phyloP scores from a whole-genome alignment of 441 rosid genomes.

The Erysimum cheiri region DNA sequence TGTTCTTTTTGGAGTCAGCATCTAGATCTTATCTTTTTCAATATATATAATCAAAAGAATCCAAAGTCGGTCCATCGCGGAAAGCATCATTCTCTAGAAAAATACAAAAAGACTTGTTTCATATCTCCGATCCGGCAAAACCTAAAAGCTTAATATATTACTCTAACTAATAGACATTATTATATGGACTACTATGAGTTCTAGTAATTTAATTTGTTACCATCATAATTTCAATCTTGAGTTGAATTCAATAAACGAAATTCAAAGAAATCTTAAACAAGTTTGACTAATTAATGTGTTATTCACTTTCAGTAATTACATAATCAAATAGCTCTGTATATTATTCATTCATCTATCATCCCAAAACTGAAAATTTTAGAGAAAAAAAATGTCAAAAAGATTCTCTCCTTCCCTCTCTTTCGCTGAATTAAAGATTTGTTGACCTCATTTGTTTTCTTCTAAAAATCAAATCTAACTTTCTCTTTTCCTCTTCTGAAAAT shows the following conservation, averaged over 20 bases:
- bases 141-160: constrained; percentile 6
- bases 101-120: constrained; percentile 41
- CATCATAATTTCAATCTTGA: constrained; percentile 23
- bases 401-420: constrained; percentile 32
- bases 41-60: constrained; percentile 40
- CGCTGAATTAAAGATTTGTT: neutral
- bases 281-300: constrained; percentile 18
- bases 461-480: constrained; percentile 29
- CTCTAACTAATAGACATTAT: neutral
- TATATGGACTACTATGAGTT: constrained; percentile 16
- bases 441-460: neutral
- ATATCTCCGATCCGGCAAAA: constrained; percentile 25
- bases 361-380: neutral
- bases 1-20: constrained; percentile 37
- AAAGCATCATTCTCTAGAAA: constrained; percentile 40
- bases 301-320: neutral
- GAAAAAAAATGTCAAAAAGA: constrained; percentile 34
- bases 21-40: constrained; percentile 45
- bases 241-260: constrained; percentile 13
- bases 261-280: neutral
- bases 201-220: neutral
- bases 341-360: neutral
- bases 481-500: constrained; percentile 13
- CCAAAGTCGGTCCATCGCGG: constrained; percentile 46
- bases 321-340: neutral